These are phyloP conservation scores for Populus hybrid DNA, from an alignment of 441 rosid species.

Conservation along the genomic window DNA sequence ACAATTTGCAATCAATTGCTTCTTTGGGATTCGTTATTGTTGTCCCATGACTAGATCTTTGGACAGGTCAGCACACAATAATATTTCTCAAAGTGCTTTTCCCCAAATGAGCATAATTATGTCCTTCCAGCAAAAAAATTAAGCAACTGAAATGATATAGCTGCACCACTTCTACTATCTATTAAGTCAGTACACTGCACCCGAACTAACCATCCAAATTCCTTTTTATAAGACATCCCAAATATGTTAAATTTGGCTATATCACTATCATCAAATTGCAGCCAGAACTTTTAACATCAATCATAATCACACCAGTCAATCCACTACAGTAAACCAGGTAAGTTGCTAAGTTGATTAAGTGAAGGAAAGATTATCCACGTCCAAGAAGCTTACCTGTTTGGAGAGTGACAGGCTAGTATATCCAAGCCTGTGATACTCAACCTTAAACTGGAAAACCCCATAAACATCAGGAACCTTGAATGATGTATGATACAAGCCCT, in stretches of 20 bases:
- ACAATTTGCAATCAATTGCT: not conserved
- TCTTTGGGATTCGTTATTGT: not conserved
- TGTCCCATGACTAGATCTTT: not conserved
- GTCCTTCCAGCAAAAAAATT: not conserved
- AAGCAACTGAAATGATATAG: not conserved
- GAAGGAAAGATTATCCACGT: not conserved
- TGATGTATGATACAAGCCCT: slow-evolving; percentile 64
- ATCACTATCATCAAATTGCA: not conserved
- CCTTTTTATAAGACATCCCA: not conserved
- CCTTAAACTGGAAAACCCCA: slow-evolving; percentile 77
- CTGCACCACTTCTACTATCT: not conserved
- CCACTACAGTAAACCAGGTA: not conserved
- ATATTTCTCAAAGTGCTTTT: not conserved
- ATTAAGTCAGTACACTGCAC: not conserved
- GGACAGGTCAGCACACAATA: not conserved
- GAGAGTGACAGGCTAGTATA: slow-evolving; percentile 66
- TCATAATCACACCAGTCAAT: not conserved
- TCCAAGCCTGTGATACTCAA: slow-evolving; percentile 66
- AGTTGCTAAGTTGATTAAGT: slow-evolving; percentile 2
- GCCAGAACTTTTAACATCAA: not conserved
- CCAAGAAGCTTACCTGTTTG: slow-evolving; percentile 50
- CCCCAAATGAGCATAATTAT: not conserved
- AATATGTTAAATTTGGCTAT: not conserved
- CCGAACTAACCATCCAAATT: not conserved
- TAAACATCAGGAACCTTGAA: slow-evolving; percentile 77